Percentiles rank a stretch among this genome's conserved stretches.
Evolutionary conservation across 2,329 filamentous ascomycete genomes (phyloP).

Genomic region (Exophiala sp.): DNA sequence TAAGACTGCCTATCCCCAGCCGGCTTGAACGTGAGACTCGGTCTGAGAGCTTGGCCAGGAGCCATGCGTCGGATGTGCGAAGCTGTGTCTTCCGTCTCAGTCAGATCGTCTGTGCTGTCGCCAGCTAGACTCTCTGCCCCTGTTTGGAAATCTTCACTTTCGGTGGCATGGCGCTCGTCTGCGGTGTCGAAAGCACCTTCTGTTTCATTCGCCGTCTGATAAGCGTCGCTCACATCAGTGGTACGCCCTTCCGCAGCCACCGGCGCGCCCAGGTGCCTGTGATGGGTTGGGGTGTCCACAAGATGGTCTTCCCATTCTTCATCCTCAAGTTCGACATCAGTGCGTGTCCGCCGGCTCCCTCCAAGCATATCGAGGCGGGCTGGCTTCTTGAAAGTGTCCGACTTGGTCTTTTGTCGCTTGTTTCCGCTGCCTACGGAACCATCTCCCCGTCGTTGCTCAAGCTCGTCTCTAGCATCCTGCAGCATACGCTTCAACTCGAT

Average conservation of each 20-base stretch:
- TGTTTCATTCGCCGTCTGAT: slow-evolving; percentile 76
- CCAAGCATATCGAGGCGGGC: slow-evolving; percentile 68
- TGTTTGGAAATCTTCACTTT: slow-evolving; percentile 93
- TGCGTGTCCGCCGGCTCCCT: slow-evolving; percentile 63
- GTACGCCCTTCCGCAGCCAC: slow-evolving; percentile 25
- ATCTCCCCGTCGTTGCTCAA: slow-evolving; percentile 61
- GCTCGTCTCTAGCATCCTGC: slow-evolving; percentile 87
- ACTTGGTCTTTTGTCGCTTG: slow-evolving; percentile 57
- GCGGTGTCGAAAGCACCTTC: slow-evolving; percentile 63
- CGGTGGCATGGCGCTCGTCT: slow-evolving; percentile 71
- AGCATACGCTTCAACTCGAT: slow-evolving; percentile 90
- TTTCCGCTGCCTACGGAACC: slow-evolving; percentile 39
- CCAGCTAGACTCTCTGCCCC: slow-evolving; percentile 66
- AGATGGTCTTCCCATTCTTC: slow-evolving; percentile 85
- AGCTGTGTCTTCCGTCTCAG: slow-evolving; percentile 68
- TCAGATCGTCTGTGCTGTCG: slow-evolving; percentile 72
- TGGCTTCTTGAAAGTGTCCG: slow-evolving; percentile 71
- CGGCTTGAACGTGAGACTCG: slow-evolving; percentile 42
- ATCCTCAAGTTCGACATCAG: slow-evolving; percentile 74
- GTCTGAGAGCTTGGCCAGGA: slow-evolving; percentile 35
- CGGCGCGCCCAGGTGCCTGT: slow-evolving; percentile 28
- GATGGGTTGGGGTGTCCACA: slow-evolving; percentile 39
- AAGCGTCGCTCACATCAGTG: slow-evolving; percentile 59
- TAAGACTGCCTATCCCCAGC: slow-evolving; percentile 60
- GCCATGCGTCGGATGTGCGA: slow-evolving; percentile 33